Conservation (phyloP, 495 filamentous ascomycete species). For the Annulohypoxylon bovei region DNA sequence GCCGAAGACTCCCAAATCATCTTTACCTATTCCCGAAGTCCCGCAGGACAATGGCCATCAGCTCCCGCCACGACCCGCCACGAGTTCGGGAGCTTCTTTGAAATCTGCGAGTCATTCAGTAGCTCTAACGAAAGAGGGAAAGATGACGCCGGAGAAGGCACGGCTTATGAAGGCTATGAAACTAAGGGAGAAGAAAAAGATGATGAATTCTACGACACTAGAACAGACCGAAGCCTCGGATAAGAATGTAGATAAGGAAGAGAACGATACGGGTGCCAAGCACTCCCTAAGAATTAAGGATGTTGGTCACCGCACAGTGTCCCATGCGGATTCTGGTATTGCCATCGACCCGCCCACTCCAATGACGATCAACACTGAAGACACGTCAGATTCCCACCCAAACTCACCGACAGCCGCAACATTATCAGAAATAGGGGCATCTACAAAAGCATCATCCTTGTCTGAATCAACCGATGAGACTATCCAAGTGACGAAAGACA, state of each 20-base stretch:
- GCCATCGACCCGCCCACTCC: slow-evolving; percentile 49
- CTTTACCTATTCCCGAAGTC: slow-evolving; percentile 37
- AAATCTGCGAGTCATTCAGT: slow-evolving; percentile 54
- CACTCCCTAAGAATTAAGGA: slow-evolving; percentile 26
- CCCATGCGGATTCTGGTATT: slow-evolving; percentile 53
- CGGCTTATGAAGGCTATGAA: slow-evolving; percentile 94
- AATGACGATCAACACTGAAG: slow-evolving; percentile 46
- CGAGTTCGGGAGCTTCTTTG: slow-evolving; percentile 63
- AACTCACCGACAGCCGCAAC: slow-evolving; percentile 57
- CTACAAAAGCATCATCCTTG: slow-evolving; percentile 64
- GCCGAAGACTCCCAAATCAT: slow-evolving; percentile 34
- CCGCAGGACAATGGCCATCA: slow-evolving; percentile 47
- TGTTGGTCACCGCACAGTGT: slow-evolving; percentile 39
- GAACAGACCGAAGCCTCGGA: slow-evolving; percentile 30
- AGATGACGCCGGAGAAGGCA: slow-evolving; percentile 88
- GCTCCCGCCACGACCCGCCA: slow-evolving; percentile 54
- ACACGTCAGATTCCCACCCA: slow-evolving; percentile 61
- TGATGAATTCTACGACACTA: slow-evolving; percentile 57
- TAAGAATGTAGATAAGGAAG: slow-evolving; percentile 29
- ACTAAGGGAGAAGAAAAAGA: slow-evolving; percentile 81
- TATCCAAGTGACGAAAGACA: slow-evolving; percentile 46
- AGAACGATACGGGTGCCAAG: slow-evolving; percentile 34
- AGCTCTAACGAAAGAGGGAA: slow-evolving; percentile 59
- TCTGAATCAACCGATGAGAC: slow-evolving; percentile 66
- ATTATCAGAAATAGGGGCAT: slow-evolving; percentile 60